Evolutionary conservation across 73 alveolate species (phyloP).

Genomic region (Diophrys sp.): DNA sequence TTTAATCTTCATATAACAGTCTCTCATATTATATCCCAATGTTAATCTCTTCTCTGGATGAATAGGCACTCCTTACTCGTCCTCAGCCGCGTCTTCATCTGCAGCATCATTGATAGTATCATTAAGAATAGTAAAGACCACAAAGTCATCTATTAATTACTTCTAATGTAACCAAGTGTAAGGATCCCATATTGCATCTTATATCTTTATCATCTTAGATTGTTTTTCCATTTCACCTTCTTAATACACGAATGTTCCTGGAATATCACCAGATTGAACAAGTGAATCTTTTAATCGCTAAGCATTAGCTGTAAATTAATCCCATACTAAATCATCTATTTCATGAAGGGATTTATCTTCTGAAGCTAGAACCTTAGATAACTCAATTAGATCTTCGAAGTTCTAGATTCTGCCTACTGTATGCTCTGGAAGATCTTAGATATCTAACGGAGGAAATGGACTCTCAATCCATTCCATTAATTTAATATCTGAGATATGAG

Average conservation of each 20-base stretch:
- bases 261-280: neutral
- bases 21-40: neutral
- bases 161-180: conserved; percentile 51
- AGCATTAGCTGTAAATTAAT: neutral
- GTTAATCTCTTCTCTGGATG: neutral
- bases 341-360: neutral
- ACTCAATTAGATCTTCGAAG: neutral
- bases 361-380: neutral
- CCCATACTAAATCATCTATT: neutral
- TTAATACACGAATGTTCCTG: neutral
- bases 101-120: conserved; percentile 27
- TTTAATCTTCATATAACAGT: neutral
- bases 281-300: neutral
- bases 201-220: neutral
- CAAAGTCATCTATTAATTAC: conserved; percentile 57
- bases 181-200: conserved; percentile 51
- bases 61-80: conserved; percentile 11
- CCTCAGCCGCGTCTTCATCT: conserved; percentile 25
- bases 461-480: conserved; percentile 50
- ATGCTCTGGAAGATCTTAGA: conserved; percentile 37
- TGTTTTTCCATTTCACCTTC: neutral
- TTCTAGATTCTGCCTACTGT: neutral
- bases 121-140: conserved; percentile 44
- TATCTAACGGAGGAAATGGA: conserved; percentile 36
- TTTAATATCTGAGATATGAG: conserved; percentile 35